Percentiles rank a stretch among this genome's conserved stretches.
Conservation (phyloP, 208 protist genomes). For the Leishmania tropica region DNA sequence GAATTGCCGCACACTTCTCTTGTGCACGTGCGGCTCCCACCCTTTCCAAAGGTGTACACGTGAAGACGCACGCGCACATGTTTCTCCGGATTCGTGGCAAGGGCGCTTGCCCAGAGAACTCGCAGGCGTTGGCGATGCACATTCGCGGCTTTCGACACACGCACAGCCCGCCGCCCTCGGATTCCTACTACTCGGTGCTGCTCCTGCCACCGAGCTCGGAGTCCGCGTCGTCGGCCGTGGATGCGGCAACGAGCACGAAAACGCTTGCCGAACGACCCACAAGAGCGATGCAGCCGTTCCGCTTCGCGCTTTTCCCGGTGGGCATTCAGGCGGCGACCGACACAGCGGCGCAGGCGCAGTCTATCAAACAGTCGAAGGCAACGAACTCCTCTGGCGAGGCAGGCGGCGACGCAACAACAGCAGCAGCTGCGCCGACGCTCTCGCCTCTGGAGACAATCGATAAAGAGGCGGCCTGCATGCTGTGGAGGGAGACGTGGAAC, state of each 20-base stretch:
- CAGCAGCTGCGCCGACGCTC: background rate
- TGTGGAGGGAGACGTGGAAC: slow-evolving; percentile 90
- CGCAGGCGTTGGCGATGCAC: slow-evolving; percentile 76
- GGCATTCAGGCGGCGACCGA: slow-evolving; percentile 43
- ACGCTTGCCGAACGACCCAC: background rate
- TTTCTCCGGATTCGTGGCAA: slow-evolving; percentile 82
- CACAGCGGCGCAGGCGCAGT: slow-evolving; percentile 6
- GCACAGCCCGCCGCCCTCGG: slow-evolving; percentile 41
- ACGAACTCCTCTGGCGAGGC: background rate
- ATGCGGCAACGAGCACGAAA: background rate
- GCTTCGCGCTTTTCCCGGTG: slow-evolving; percentile 65
- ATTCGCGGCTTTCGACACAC: slow-evolving; percentile 76
- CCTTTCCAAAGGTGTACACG: background rate
- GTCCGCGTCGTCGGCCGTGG: background rate
- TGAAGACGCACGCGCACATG: slow-evolving; percentile 33
- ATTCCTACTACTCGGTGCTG: slow-evolving; percentile 12
- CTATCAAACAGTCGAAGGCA: background rate
- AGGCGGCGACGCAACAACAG: background rate
- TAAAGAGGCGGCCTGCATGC: slow-evolving; percentile 24
- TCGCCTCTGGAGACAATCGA: background rate
- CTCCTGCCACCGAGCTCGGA: background rate
- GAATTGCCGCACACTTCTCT: background rate
- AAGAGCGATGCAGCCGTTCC: slow-evolving; percentile 26
- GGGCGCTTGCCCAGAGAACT: slow-evolving; percentile 84
- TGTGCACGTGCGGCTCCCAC: background rate